phyloP scores from a whole-genome alignment of 1,284 basidiomycete species.

The Cryptococcus wingfieldii region DNA sequence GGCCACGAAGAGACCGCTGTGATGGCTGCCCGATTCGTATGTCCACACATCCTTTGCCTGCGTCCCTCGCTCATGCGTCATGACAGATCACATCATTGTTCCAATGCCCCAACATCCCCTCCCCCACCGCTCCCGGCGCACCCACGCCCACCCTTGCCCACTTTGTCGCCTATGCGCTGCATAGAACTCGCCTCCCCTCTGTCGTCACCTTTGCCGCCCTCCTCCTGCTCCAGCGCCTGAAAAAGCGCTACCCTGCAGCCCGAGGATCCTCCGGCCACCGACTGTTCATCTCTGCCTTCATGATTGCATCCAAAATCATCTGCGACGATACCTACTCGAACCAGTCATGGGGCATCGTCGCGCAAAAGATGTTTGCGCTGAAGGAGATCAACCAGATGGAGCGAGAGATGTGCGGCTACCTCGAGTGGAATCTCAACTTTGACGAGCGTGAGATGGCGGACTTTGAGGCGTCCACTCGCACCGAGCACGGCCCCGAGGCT shows the following conservation, averaged over 20 bases:
- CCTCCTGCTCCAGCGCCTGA: conserved; percentile 77
- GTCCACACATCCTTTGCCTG: conserved; percentile 36
- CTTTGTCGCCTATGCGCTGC: conserved; percentile 84
- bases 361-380: conserved; percentile 82
- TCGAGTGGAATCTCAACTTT: conserved; percentile 76
- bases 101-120: conserved; percentile 49
- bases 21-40: conserved; percentile 70
- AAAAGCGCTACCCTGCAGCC: conserved; percentile 85
- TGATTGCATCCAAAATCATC: conserved; percentile 67
- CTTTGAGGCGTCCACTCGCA: conserved; percentile 37
- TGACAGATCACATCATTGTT: conserved; percentile 51
- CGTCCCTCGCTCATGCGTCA: background rate
- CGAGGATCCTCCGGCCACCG: conserved; percentile 87
- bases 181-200: conserved; percentile 75
- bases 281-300: conserved; percentile 86
- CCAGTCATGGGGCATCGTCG: conserved; percentile 92
- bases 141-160: conserved; percentile 61
- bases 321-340: conserved; percentile 96
- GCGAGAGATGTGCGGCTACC: conserved; percentile 84
- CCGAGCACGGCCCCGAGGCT: conserved; percentile 37
- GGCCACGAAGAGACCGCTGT: conserved; percentile 66
- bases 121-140: conserved; percentile 36
- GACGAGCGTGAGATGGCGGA: conserved; percentile 37
- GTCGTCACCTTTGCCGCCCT: conserved; percentile 82
- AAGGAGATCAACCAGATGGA: conserved; percentile 96